Evolutionary conservation across 2,329 filamentous ascomycete species (phyloP).

Genomic region (Aspergillus flavus): DNA sequence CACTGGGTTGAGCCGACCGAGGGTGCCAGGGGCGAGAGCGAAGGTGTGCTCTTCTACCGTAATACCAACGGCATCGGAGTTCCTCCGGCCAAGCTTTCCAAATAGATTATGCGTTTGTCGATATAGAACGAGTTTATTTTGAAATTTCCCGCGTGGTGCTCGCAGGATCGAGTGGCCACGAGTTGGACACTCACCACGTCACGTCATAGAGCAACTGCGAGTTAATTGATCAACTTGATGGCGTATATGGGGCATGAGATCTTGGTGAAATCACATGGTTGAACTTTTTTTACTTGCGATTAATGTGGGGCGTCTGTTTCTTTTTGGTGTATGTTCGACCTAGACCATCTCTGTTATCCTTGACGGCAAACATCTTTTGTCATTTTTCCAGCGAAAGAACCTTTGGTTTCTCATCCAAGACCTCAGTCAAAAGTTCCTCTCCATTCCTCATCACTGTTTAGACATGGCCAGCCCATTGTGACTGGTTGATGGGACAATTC

Average conservation of each 20-base stretch:
- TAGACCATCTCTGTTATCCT: conserved; percentile 3
- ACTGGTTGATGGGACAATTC: not conserved
- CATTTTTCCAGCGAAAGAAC: not conserved
- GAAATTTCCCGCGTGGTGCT: conserved; percentile 20
- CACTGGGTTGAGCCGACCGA: conserved; percentile 96
- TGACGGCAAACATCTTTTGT: not conserved
- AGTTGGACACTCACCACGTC: conserved; percentile 11
- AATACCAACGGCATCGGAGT: conserved; percentile 87
- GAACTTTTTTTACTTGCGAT: not conserved
- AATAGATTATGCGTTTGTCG: conserved; percentile 25
- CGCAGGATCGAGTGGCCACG: conserved; percentile 30
- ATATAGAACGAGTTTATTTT: conserved; percentile 20
- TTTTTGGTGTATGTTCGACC: not conserved
- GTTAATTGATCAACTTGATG: conserved; percentile 6
- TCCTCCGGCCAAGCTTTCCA: conserved; percentile 50
- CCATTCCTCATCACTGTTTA: not conserved
- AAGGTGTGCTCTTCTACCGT: conserved; percentile 90
- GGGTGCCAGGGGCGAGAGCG: conserved; percentile 75
- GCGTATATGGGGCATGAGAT: conserved; percentile 7
- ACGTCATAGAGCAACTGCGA: conserved; percentile 12
- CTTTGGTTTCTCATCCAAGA: not conserved
- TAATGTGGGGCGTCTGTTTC: not conserved
- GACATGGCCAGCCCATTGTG: not conserved
- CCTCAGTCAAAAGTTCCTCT: not conserved
- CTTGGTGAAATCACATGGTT: conserved; percentile 16